phyloP scores from a whole-genome alignment of 768 basidiomycete genomes.

The Boletus vinaceobasis region DNA sequence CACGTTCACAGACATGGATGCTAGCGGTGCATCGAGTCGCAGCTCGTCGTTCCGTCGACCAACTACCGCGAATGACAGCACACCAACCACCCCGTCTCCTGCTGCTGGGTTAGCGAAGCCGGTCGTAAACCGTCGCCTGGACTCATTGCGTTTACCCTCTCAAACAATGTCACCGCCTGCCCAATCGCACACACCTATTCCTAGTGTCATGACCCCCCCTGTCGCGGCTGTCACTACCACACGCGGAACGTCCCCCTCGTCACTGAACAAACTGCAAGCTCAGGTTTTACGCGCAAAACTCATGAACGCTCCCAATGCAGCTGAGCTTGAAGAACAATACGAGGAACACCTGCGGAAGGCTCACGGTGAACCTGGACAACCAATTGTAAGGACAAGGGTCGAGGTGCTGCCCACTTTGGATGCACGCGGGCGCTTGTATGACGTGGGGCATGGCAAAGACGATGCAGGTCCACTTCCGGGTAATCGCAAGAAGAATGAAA shows the following conservation, averaged over 20 bases:
- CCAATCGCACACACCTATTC: slow-evolving; percentile 79
- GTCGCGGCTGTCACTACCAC: slow-evolving; percentile 27
- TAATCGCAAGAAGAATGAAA: slow-evolving; percentile 77
- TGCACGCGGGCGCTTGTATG: slow-evolving; percentile 80
- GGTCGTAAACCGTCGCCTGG: slow-evolving; percentile 50
- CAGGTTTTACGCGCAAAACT: slow-evolving; percentile 89
- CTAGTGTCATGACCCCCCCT: slow-evolving; percentile 84
- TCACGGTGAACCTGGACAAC: slow-evolving; percentile 40
- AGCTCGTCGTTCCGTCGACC: slow-evolving; percentile 88
- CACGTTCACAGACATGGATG: slow-evolving; percentile 65
- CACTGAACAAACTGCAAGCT: slow-evolving; percentile 90
- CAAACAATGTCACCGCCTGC: slow-evolving; percentile 56
- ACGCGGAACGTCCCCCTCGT: slow-evolving; percentile 66
- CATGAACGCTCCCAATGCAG: slow-evolving; percentile 75
- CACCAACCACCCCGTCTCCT: slow-evolving; percentile 56
- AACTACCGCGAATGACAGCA: slow-evolving; percentile 53
- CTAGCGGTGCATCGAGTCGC: slow-evolving; percentile 69
- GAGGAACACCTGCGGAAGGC: slow-evolving; percentile 60
- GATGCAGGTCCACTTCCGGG: slow-evolving; percentile 52
- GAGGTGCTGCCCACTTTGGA: slow-evolving; percentile 90
- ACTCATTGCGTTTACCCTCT: slow-evolving; percentile 60
- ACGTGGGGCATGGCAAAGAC: slow-evolving; percentile 78
- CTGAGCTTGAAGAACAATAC: slow-evolving; percentile 79
- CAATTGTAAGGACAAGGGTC: slow-evolving; percentile 54
- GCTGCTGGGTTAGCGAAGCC: slow-evolving; percentile 24